Conservation (phyloP, 495 filamentous ascomycete genomes). For the Sphaerosporella brunnea region DNA sequence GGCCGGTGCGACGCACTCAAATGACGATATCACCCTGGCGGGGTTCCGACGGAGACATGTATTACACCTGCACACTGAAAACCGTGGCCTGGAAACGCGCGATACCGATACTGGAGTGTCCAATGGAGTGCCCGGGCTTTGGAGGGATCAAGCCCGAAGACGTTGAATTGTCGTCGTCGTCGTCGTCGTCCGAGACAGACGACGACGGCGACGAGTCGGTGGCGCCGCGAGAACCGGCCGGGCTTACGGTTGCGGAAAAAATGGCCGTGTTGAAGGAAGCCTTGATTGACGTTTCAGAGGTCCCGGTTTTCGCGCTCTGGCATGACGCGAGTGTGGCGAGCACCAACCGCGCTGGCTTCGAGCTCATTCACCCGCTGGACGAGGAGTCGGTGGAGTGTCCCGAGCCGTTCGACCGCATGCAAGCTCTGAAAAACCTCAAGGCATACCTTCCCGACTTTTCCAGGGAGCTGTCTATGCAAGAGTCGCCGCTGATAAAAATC, state of each 20-base stretch:
- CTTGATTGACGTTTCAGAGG: constrained; percentile 46
- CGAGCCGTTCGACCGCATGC: constrained; percentile 31
- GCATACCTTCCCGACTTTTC: constrained; percentile 46
- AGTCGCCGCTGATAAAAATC: constrained; percentile 44
- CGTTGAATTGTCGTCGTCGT: neutral
- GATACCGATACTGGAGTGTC: neutral
- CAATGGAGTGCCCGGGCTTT: neutral
- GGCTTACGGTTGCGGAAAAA: constrained; percentile 39
- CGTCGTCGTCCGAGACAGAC: neutral
- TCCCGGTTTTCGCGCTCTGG: constrained; percentile 48
- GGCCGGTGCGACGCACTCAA: neutral
- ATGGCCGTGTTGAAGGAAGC: constrained; percentile 51
- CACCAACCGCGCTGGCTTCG: constrained; percentile 42
- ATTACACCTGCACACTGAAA: neutral
- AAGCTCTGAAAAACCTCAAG: constrained; percentile 37
- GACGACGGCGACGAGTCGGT: too few species aligned
- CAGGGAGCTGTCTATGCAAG: constrained; percentile 34
- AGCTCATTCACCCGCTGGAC: constrained; percentile 30
- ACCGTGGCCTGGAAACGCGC: neutral
- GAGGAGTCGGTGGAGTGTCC: constrained; percentile 28
- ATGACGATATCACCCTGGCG: neutral
- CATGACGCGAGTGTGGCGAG: constrained; percentile 47
- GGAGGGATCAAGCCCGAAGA: neutral
- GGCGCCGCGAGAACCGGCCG: constrained; percentile 1
- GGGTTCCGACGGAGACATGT: neutral